phyloP scores from a whole-genome alignment of 2,329 filamentous ascomycete genomes.

The Epichloe elymi region DNA sequence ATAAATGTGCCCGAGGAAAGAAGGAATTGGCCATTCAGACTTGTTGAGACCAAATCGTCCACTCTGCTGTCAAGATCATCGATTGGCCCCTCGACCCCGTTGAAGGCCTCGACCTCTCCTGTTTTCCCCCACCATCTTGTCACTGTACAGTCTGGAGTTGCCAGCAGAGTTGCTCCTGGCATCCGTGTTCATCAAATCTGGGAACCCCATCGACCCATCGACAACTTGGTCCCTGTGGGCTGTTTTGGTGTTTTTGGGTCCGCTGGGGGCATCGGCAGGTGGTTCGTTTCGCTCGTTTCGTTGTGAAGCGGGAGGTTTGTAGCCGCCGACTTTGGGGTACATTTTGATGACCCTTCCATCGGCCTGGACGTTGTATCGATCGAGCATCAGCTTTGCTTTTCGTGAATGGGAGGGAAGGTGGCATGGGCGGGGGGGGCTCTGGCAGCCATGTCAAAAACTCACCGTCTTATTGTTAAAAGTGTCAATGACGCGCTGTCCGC shows the following conservation, averaged over 20 bases:
- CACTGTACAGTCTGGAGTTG: slow-evolving; percentile 39
- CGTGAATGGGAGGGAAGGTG: background rate
- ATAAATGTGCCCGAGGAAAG: background rate
- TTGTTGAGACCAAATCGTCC: background rate
- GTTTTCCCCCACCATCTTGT: slow-evolving; percentile 25
- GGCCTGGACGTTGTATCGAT: slow-evolving; percentile 37
- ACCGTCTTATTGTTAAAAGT: slow-evolving; percentile 72
- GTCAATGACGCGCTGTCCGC: slow-evolving; percentile 60
- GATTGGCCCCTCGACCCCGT: slow-evolving; percentile 7
- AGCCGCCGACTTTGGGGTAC: slow-evolving; percentile 48
- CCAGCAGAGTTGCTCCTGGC: slow-evolving; percentile 10
- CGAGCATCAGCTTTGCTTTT: background rate
- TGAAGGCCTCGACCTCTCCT: slow-evolving; percentile 16
- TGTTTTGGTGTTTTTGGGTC: slow-evolving; percentile 14
- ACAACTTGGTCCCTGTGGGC: slow-evolving; percentile 27
- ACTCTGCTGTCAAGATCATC: background rate
- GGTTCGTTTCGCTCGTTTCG: slow-evolving; percentile 12
- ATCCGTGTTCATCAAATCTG: slow-evolving; percentile 29
- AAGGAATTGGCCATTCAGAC: background rate
- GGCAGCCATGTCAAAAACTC: slow-evolving; percentile 16
- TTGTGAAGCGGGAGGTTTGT: slow-evolving; percentile 13
- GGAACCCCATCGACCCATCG: slow-evolving; percentile 42
- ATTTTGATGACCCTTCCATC: slow-evolving; percentile 64
- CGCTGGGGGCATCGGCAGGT: slow-evolving; percentile 20
- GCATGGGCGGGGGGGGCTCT: background rate